Evolutionary conservation across 2,329 filamentous ascomycete species (phyloP).

Genomic region (Acarospora socialis): DNA sequence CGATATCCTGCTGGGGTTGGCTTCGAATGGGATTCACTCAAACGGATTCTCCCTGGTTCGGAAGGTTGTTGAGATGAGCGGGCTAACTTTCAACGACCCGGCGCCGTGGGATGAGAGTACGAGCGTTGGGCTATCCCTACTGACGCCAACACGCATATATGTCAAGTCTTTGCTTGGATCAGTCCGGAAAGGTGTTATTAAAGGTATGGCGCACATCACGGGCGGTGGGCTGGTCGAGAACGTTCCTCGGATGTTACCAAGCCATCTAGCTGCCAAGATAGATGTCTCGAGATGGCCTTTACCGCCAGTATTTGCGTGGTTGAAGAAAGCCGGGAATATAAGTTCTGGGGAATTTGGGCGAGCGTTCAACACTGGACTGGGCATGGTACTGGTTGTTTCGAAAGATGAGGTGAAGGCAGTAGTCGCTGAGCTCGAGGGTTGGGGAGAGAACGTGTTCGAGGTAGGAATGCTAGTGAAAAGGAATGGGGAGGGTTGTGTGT

Average conservation of each 20-base stretch:
- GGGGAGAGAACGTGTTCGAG: slow-evolving; percentile 62
- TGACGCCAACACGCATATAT: slow-evolving; percentile 89
- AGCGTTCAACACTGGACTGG: slow-evolving; percentile 88
- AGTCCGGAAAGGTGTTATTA: slow-evolving; percentile 49
- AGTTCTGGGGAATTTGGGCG: slow-evolving; percentile 59
- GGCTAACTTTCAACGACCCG: slow-evolving; percentile 54
- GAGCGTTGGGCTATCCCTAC: slow-evolving; percentile 56
- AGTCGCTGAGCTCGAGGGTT: slow-evolving; percentile 43
- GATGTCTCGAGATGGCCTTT: slow-evolving; percentile 63
- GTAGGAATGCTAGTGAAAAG: slow-evolving; percentile 59
- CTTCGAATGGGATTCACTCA: slow-evolving; percentile 78
- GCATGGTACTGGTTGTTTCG: slow-evolving; percentile 80
- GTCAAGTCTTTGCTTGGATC: slow-evolving; percentile 66
- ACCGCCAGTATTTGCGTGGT: slow-evolving; percentile 72
- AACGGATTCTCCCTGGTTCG: slow-evolving; percentile 97
- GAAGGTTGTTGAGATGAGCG: slow-evolving; percentile 63
- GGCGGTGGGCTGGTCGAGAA: slow-evolving; percentile 89
- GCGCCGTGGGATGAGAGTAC: slow-evolving; percentile 58
- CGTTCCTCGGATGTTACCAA: slow-evolving; percentile 81
- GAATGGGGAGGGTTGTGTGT: slow-evolving; percentile 38
- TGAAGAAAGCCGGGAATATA: slow-evolving; percentile 47
- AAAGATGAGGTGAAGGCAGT: slow-evolving; percentile 48
- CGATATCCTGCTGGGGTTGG: slow-evolving; percentile 74
- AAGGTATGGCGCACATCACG: slow-evolving; percentile 94
- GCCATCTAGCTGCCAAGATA: slow-evolving; percentile 62